phyloP scores from a whole-genome alignment of 108 stramenopile genomes.

The Chaetoceros muelleri region DNA sequence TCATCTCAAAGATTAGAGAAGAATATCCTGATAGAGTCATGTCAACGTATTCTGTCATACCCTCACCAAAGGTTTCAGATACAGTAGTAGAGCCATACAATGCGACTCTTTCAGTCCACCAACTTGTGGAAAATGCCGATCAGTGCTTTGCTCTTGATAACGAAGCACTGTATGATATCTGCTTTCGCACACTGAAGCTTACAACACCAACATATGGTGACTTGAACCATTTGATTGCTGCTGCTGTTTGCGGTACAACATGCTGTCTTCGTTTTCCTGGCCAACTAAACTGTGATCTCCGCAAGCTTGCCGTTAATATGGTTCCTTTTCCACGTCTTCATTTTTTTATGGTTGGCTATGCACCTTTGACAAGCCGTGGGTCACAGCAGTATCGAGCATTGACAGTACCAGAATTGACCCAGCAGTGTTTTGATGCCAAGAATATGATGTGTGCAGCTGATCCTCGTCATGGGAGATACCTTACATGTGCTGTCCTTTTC shows the following conservation, averaged over 20 bases:
- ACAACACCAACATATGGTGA: slow-evolving; percentile 69
- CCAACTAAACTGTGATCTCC: slow-evolving; percentile 72
- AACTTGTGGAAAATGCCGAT: slow-evolving; percentile 86
- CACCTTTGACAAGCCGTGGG: slow-evolving; percentile 43
- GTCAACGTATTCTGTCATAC: slow-evolving; percentile 77
- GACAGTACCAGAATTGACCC: slow-evolving; percentile 65
- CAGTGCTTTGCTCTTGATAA: slow-evolving; percentile 84
- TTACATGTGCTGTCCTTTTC: slow-evolving; percentile 64
- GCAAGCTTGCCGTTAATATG: slow-evolving; percentile 76
- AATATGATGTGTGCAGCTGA: slow-evolving; percentile 78
- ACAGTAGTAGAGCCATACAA: slow-evolving; percentile 82
- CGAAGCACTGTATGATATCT: slow-evolving; percentile 85
- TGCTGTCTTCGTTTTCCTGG: slow-evolving; percentile 78
- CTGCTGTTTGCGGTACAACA: slow-evolving; percentile 64
- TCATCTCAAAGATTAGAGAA: slow-evolving; percentile 77
- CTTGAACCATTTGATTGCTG: slow-evolving; percentile 69
- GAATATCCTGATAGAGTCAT: slow-evolving; percentile 87
- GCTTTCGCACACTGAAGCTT: slow-evolving; percentile 75
- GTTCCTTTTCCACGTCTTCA: slow-evolving; percentile 77
- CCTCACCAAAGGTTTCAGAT: slow-evolving; percentile 80
- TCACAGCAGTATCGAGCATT: slow-evolving; percentile 66
- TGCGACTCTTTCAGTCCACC: slow-evolving; percentile 79
- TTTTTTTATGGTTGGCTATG: slow-evolving; percentile 77
- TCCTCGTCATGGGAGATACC: slow-evolving; percentile 63
- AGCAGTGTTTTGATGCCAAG: slow-evolving; percentile 68